Percentiles rank a stretch among this genome's conserved stretches.
Conservation (phyloP, 148 eudicot genomes). For the Gaultheria prostrata region DNA sequence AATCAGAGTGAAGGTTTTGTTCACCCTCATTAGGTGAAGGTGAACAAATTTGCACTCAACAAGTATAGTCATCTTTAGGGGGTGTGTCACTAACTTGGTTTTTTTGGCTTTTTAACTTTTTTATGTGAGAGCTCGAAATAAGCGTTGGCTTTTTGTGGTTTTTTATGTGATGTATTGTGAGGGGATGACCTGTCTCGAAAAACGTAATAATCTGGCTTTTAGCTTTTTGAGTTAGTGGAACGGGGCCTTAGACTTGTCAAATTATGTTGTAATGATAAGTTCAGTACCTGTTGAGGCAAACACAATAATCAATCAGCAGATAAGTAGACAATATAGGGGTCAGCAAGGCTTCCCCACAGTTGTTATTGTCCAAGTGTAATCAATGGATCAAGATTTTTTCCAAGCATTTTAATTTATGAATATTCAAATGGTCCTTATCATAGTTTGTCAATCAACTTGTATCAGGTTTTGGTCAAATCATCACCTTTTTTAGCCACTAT, state of each 20-base stretch:
- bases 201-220: too few relatives aligned
- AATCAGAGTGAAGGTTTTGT: too few relatives aligned
- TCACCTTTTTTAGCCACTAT: not conserved
- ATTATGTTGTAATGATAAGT: constrained; percentile 17
- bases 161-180: too few relatives aligned
- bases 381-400: not conserved
- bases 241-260: constrained; percentile 1
- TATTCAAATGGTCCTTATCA: not conserved
- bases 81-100: too few relatives aligned
- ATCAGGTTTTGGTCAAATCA: constrained; percentile 1
- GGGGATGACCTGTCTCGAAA: too few relatives aligned
- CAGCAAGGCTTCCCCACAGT: constrained; percentile 1
- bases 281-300: constrained; percentile 9
- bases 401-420: not conserved
- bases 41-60: too few relatives aligned
- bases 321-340: not conserved
- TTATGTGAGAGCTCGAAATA: too few relatives aligned
- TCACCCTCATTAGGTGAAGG: too few relatives aligned
- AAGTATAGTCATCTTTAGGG: too few relatives aligned
- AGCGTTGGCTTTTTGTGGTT: too few relatives aligned
- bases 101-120: too few relatives aligned
- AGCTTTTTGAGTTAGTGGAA: too few relatives aligned
- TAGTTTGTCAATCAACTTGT: not conserved
- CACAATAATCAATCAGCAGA: constrained; percentile 4
- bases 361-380: not conserved